Evolutionary conservation across 2,329 filamentous ascomycete species (phyloP), one percentile per base, ranked within the genome.

Genomic region (Aureobasidium vineae): DNA sequence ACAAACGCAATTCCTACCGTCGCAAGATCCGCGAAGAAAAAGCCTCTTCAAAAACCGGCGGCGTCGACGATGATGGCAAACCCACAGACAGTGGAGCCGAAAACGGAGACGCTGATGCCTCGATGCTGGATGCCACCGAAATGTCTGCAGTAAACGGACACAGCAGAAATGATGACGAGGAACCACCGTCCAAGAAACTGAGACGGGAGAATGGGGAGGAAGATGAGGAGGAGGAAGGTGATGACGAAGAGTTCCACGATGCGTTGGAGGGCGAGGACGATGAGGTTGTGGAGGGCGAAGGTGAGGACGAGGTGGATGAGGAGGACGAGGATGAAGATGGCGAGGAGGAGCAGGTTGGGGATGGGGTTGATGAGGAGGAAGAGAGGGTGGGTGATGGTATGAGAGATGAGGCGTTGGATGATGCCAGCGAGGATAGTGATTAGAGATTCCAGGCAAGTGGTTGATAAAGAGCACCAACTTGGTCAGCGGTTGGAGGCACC

Each of bases 1-100:
- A 88, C 66, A 92, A 92, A 78, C 87, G 89, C 63, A 91, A 88
- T 70, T 86, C 84, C 19, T 90, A 91, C 78, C 85, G 88, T 63
- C 85, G 87, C 72, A 90, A 88, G 72, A 85, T 88, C 21, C 86
- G 87, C 41, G 88, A 86, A 63, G 85, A 87, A 63, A 90, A 89
- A 77, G 72, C 73, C 1, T 72, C 71, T 0, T 36, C 33, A 13
- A 15, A 70, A 72, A 7, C 71, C 10, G 33, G 33, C 33, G 33
- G 33, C 3, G 33, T 71, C 7, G 71, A 71, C 5, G 68, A 68
- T 1, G 65, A 68, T 10, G 85, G 88, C n/a, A 86, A 87, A 43
- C 87, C 86, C 65, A 85, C 86, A 64, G 90, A 89, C 76, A 71
- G 72, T 1, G 72, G 71, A 6, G 71, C 73, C 1, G 68, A 68